Base-by-base conservation (phyloP, 2,329 filamentous ascomycete species). In the Trichoderma hamatum region DNA sequence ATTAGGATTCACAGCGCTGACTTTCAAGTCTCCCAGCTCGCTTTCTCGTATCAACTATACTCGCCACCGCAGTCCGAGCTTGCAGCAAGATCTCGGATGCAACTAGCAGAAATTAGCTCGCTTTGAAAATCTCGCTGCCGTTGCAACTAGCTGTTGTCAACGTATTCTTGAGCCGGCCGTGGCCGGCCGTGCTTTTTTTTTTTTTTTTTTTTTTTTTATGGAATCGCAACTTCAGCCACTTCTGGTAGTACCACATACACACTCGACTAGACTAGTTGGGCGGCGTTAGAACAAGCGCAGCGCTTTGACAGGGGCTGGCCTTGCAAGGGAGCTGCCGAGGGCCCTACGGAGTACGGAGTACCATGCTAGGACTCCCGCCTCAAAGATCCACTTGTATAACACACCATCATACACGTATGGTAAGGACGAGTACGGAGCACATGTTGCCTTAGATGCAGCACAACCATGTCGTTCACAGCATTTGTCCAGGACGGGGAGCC, bases 251-350 rank as follows among this genome's bases (percentile, higher is more conserved):
- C 3, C 6, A 19, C 39, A 43, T 16, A 19, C 36, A n/a, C 19
- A 43, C 10, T 43, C 49, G 32, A 64, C 49, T 36, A 21, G 46
- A 11, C 63, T 49, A 64, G 36, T 34, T 56, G 21, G 63, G 61
- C 55, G 62, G 55, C 62, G 68, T 67, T 60, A 36, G 62, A 63
- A 62, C 67, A 61, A 69, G 60, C 55, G 65, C 52, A 54, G n/a
- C 49, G 49, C 51, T 55, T 54, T 28, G 62, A 66, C 67, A 66
- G 62, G 67, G 60, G 49, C 52, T 55, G 24, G 55, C 63, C 46
- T 56, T 60, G 66, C 58, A 69, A 71, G 72, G 72, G 64, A 73
- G 71, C 72, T 74, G 71, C 72, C 73, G 73, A 74, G 67, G 71
- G 69, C 56, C 55, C 36, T 65, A 66, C 63, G 63, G 63, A 66